These are phyloP conservation scores for Lecanosticta acicola DNA, from an alignment of 2,329 filamentous ascomycete species.

Conservation along the genomic window DNA sequence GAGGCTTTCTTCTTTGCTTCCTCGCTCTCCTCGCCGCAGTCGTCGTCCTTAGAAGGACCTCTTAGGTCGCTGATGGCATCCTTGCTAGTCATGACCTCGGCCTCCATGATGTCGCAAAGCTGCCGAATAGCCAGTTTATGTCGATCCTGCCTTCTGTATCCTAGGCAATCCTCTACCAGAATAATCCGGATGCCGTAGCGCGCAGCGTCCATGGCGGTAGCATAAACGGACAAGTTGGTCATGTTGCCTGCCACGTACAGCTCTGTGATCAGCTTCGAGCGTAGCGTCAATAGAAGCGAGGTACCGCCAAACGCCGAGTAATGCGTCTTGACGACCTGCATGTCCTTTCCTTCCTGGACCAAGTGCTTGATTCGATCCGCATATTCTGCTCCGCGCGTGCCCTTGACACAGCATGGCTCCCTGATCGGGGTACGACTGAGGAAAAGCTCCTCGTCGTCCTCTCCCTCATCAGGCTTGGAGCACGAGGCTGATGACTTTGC, in stretches of 20 bases:
- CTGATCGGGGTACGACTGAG: constrained; percentile 35
- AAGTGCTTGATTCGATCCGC: constrained; percentile 45
- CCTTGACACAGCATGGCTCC: constrained; percentile 39
- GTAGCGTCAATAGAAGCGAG: constrained; percentile 66
- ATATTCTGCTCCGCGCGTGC: constrained; percentile 46
- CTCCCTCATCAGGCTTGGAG: constrained; percentile 13
- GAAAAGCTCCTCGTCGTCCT: constrained; percentile 44
- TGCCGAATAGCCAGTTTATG: constrained; percentile 66
- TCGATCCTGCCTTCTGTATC: constrained; percentile 64
- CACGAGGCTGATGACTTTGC: constrained; percentile 5
- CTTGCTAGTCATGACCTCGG: constrained; percentile 55
- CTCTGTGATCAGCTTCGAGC: constrained; percentile 83
- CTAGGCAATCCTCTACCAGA: constrained; percentile 81
- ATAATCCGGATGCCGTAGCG: constrained; percentile 83
- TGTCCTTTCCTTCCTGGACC: constrained; percentile 48
- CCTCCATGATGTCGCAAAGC: constrained; percentile 70
- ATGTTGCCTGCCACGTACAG: constrained; percentile 83
- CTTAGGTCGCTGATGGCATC: constrained; percentile 36
- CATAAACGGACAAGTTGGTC: constrained; percentile 82
- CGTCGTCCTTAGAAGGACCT: constrained; percentile 13
- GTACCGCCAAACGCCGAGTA: constrained; percentile 84
- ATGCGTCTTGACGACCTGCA: constrained; percentile 61
- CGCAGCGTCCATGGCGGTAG: constrained; percentile 85
- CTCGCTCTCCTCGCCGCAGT: constrained; percentile 18
- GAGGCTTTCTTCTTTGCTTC: constrained; percentile 4